Base-by-base conservation (phyloP, 805 yeast genomes). In the Metschnikowia henanensis region DNA sequence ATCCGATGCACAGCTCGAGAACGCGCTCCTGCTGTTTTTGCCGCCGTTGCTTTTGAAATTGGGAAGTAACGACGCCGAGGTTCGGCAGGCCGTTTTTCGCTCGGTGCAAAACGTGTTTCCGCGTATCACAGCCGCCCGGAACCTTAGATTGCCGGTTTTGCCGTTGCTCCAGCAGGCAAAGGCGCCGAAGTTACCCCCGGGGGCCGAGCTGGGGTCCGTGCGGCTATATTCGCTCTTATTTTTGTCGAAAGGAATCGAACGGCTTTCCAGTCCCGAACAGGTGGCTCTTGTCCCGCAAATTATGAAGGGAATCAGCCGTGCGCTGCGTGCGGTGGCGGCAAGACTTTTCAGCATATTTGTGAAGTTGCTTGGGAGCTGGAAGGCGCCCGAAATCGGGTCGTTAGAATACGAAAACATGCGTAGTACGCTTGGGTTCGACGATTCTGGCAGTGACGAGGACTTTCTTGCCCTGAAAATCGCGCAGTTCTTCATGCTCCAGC, bases 41-140 rank as follows among this genome's bases (percentile, higher is more conserved):
- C 75, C 88, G 1, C 97, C 99, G 1, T 59, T 92, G 21, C 65
- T 92, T 28, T 68, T 91, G 49, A 92, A 92, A 59, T 72, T 91
- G 40, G 78, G 84, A 2, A 89, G 97, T 13, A 76, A 83, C 3
- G 77, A 85, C 60, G 66, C 71, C 0, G 66, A 76, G 13, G 96
- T 87, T 1, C 75, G 94, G 48, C 68, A 75, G 21, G 83, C 84
- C 30, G 83, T 91, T 2, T 69, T 84, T 25, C 80, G 81, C 50
- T 76, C 84, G 9, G 71, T 89, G 30, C 81, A 81, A 47, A 83
- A 87, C 57, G 56, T 88, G 12, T 72, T 85, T 39, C 81, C 88
- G 0, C 72, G 96, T 39, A 66, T 87, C 43, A 76, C 79, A 41
- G 75, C 86, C 1, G 72, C 81, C 17, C 66, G 71, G 22, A 49